Conservation (phyloP, 2,329 filamentous ascomycete genomes). For the Exophiala spinifera region DNA sequence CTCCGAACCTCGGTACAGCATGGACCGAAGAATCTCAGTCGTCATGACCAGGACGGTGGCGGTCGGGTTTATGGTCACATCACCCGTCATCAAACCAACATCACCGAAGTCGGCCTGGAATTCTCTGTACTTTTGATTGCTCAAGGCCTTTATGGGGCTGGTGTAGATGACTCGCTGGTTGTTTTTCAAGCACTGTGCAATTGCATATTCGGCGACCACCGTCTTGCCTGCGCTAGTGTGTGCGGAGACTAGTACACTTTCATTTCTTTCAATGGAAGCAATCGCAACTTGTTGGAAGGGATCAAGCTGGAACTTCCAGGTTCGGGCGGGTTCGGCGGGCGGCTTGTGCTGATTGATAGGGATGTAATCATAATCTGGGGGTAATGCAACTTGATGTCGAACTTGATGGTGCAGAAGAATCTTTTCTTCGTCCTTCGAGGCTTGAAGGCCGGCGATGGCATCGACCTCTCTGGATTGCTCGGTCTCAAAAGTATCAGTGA, state of each 20-base stretch:
- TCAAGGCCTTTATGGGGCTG: slow-evolving; percentile 96
- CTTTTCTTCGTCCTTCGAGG: slow-evolving; percentile 61
- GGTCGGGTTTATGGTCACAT: slow-evolving; percentile 98
- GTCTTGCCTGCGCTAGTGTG: slow-evolving; percentile 98
- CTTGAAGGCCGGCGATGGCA: slow-evolving; percentile 67
- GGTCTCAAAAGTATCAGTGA: slow-evolving; percentile 92
- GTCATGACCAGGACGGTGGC: slow-evolving; percentile 99
- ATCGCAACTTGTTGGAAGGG: slow-evolving; percentile 96
- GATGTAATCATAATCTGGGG: slow-evolving; percentile 89
- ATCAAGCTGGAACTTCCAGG: slow-evolving; percentile 87
- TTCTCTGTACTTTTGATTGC: slow-evolving; percentile 97
- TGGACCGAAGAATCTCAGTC: slow-evolving; percentile 96
- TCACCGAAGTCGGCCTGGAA: slow-evolving; percentile 95
- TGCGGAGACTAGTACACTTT: slow-evolving; percentile 94
- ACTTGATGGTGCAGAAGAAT: slow-evolving; percentile 94
- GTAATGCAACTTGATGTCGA: slow-evolving; percentile 93
- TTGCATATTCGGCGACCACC: slow-evolving; percentile 95
- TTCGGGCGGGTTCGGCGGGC: slow-evolving; percentile 79
- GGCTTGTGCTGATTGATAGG: slow-evolving; percentile 93
- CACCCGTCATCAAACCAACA: slow-evolving; percentile 96
- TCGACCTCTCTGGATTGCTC: slow-evolving; percentile 89
- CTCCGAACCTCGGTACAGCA: slow-evolving; percentile 96
- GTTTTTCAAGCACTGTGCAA: slow-evolving; percentile 93
- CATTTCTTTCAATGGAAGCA: slow-evolving; percentile 88
- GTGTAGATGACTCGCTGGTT: slow-evolving; percentile 99